Evolutionary conservation across 176 grass and related monocot species (phyloP).

Genomic region (Triticum monococcum): DNA sequence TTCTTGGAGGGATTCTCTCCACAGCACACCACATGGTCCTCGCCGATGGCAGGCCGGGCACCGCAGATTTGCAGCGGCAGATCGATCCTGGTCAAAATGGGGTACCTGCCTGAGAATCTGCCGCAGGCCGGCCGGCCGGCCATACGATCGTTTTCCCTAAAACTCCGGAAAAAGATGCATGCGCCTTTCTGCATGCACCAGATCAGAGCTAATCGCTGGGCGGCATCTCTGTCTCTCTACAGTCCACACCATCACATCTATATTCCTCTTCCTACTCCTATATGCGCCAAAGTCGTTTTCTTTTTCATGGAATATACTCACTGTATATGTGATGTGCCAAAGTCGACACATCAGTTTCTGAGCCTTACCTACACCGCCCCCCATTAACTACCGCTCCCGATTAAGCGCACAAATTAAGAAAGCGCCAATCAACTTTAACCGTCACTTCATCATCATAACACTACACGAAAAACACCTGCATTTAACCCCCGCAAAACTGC

Average conservation of each 20-base stretch:
- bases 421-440: background rate
- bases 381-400: background rate
- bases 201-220: background rate
- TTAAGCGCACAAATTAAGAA: background rate
- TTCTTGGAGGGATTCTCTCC: conserved; percentile 16
- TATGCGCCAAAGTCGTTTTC: background rate
- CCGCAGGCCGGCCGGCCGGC: conserved; percentile 11
- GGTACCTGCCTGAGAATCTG: conserved; percentile 40
- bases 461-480: background rate
- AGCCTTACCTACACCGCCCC: conserved; percentile 15
- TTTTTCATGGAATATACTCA: background rate
- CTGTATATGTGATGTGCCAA: background rate
- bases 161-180: conserved; percentile 40
- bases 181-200: conserved; percentile 38
- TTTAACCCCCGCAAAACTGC: conserved; percentile 15
- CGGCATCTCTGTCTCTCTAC: conserved; percentile 13
- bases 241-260: background rate
- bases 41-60: background rate
- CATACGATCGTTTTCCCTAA: conserved; percentile 2
- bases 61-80: conserved; percentile 36
- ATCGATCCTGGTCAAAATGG: conserved; percentile 46
- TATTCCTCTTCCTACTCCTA: background rate
- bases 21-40: conserved; percentile 18
- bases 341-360: conserved; percentile 23
- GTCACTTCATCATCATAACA: background rate